Conservation (phyloP, 768 basidiomycete species). For the Myochromella boudieri region DNA sequence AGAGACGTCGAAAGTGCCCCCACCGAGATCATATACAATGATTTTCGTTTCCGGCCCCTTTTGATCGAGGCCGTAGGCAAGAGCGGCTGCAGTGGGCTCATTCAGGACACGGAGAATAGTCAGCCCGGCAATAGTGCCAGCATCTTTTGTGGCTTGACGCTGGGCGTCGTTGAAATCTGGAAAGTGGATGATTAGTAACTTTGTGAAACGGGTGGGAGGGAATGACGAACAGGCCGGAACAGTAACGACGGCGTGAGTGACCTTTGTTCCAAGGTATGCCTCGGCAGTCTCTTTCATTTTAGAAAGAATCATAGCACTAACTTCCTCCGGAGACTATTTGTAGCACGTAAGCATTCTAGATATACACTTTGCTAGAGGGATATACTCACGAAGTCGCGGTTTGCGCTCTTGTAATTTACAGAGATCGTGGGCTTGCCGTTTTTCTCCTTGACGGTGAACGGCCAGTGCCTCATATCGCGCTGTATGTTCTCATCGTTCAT, state of each 20-base stretch:
- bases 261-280: slow-evolving; percentile 62
- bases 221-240: slow-evolving; percentile 53
- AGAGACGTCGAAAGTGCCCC: slow-evolving; percentile 75
- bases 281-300: slow-evolving; percentile 76
- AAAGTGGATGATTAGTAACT: neutral
- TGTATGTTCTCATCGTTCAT: slow-evolving; percentile 46
- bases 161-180: slow-evolving; percentile 58
- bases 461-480: slow-evolving; percentile 50
- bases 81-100: slow-evolving; percentile 70
- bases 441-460: slow-evolving; percentile 43
- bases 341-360: neutral
- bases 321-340: slow-evolving; percentile 61
- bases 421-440: slow-evolving; percentile 51
- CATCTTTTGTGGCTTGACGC: slow-evolving; percentile 69
- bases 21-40: slow-evolving; percentile 72
- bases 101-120: slow-evolving; percentile 67
- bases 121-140: slow-evolving; percentile 64
- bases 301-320: slow-evolving; percentile 62
- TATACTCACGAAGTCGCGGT: slow-evolving; percentile 50
- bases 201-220: neutral
- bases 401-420: slow-evolving; percentile 55
- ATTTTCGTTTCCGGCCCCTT: slow-evolving; percentile 57
- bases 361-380: neutral
- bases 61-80: slow-evolving; percentile 70
- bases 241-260: slow-evolving; percentile 59